Conservation (phyloP, 164 flowering plant species). For the Litsea cubeba region DNA sequence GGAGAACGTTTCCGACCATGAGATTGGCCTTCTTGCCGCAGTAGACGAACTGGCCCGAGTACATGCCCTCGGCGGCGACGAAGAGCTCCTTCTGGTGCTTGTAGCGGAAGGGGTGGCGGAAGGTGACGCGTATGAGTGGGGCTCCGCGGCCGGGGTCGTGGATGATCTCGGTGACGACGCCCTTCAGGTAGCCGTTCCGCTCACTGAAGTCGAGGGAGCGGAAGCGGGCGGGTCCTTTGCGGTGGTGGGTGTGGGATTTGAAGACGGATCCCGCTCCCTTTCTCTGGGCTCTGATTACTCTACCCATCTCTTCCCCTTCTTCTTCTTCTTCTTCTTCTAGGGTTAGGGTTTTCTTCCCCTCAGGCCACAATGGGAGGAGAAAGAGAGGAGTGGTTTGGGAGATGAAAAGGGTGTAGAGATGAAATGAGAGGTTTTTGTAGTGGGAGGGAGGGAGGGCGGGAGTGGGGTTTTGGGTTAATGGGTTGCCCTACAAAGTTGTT, state of each 20-base stretch:
- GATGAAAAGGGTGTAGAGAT: too few relatives aligned
- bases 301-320: slow-evolving; percentile 10
- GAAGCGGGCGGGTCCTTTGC: slow-evolving; percentile 59
- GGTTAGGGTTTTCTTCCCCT: neutral
- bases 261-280: slow-evolving; percentile 24
- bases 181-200: slow-evolving; percentile 56
- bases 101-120: slow-evolving; percentile 51
- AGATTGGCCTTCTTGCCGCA: slow-evolving; percentile 57
- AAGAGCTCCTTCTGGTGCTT: slow-evolving; percentile 64
- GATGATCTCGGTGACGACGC: too few relatives aligned
- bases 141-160: too few relatives aligned
- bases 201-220: slow-evolving; percentile 56
- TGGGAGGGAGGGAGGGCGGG: too few relatives aligned
- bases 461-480: too few relatives aligned
- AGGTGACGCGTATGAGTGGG: too few relatives aligned
- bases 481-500: too few relatives aligned
- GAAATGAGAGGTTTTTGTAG: too few relatives aligned
- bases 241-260: slow-evolving; percentile 36
- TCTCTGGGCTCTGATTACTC: slow-evolving; percentile 21
- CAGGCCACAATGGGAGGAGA: too few relatives aligned
- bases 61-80: slow-evolving; percentile 62
- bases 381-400: too few relatives aligned
- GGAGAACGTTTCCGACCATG: slow-evolving; percentile 53
- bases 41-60: slow-evolving; percentile 55
- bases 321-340: neutral